Evolutionary conservation across 257 asterid species (phyloP), one percentile per base, ranked within the genome.

Genomic region (Vinca minor): DNA sequence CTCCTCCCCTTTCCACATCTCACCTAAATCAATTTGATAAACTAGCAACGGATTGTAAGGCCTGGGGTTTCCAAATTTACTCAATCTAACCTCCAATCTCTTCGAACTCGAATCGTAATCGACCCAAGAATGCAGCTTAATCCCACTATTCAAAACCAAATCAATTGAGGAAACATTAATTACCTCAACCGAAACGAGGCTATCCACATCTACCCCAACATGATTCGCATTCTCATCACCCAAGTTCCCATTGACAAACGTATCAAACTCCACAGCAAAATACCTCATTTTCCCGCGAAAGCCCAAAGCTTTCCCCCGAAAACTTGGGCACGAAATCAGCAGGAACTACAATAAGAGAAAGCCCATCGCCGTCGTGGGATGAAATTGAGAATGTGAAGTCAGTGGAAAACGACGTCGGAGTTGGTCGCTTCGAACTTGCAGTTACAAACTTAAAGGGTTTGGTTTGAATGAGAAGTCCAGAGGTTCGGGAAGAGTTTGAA

Each of bases 41-140:
- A 79, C 93, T 65, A 89, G 64, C 80, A 83, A 59, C 23, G 95
- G 95, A 68, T 50, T 64, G 35, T 83, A 82, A 0, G 94, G 96
- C 79, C 82, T 77, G 42, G 73, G 55, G 44, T 39, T 48, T 25
- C 89, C 89, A 39, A 59, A 82, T 52, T 71, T 72, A 65, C 76
- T 69, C 69, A 89, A 67, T 67, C 95, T 69, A 73, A 89, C 82
- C 77, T 89, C 96, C 28, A 89, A 45, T 68, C 75, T 78, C 65
- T 87, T 89, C 7, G 91, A 86, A 74, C 87, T 85, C 45, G 91
- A 80, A 66, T 87, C 95, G 12, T 87, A 89, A 82, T 84, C 95
- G 53, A 84, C 72, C 95, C 96, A 85, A 4, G 94, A 80, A 63
- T 71, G 94, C 78, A 87, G 60, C 81, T 82, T 87, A 65, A 65